A percentile compares a stretch with the other conserved stretches of the same genome.
These are phyloP conservation scores for Dalbergia cultrata DNA, from an alignment of 306 rosid species.

Conservation along the genomic window DNA sequence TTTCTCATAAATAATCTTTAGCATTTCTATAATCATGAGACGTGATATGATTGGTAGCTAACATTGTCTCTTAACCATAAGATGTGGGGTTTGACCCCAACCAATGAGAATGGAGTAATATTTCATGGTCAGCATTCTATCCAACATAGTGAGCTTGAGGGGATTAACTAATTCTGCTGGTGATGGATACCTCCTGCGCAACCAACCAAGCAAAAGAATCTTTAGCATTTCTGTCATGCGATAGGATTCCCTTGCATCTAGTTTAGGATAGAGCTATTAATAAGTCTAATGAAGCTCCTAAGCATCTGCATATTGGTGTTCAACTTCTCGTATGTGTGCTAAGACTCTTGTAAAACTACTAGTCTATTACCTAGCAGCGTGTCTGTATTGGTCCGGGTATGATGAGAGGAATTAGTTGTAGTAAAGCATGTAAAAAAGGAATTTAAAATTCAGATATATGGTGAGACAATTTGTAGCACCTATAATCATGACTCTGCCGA, in stretches of 20 bases:
- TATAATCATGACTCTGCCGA: constrained; percentile 53
- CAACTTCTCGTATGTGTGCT: background rate
- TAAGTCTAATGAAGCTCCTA: background rate
- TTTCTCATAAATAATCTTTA: too few species aligned
- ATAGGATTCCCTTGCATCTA: background rate
- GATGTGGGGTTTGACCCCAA: too few species aligned
- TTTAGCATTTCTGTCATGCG: constrained; percentile 6
- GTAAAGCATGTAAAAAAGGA: background rate
- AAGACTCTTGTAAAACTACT: background rate
- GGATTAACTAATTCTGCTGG: too few species aligned
- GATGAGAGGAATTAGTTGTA: background rate
- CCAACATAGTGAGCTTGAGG: too few species aligned
- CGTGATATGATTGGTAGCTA: too few species aligned
- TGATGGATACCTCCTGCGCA: too few species aligned
- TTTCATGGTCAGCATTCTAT: too few species aligned
- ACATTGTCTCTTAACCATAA: too few species aligned
- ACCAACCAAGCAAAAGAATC: too few species aligned
- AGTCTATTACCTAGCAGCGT: background rate
- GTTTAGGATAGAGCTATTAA: background rate
- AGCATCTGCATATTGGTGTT: background rate
- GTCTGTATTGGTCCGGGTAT: background rate
- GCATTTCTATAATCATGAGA: too few species aligned
- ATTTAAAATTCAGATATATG: constrained; percentile 2
- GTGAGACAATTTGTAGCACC: constrained; percentile 52
- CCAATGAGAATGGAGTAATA: too few species aligned